Evolutionary conservation across 768 basidiomycete genomes (phyloP).

Genomic region (Boletales sp.): DNA sequence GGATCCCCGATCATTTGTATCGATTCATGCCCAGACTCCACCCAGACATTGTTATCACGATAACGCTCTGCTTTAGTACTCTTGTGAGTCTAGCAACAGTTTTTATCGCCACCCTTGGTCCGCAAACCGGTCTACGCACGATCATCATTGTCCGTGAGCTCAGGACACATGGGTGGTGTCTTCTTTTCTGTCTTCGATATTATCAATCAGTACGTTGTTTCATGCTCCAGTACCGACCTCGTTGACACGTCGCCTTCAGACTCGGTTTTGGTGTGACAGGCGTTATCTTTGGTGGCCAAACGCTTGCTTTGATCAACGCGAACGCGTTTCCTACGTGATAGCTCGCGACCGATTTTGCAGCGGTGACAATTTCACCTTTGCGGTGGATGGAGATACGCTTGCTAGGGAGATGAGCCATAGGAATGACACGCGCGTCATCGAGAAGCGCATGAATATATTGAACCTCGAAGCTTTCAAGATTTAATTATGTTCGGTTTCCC

Average conservation of each 20-base stretch:
- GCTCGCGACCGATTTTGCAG: slow-evolving; percentile 46
- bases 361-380: slow-evolving; percentile 43
- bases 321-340: slow-evolving; percentile 39
- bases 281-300: slow-evolving; percentile 53
- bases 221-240: neutral
- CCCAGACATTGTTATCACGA: slow-evolving; percentile 40
- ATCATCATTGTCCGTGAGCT: slow-evolving; percentile 50
- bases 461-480: too few relatives aligned
- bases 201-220: slow-evolving; percentile 38
- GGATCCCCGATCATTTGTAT: slow-evolving; percentile 12
- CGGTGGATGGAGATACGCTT: slow-evolving; percentile 47
- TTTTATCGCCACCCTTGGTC: slow-evolving; percentile 53
- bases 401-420: slow-evolving; percentile 32
- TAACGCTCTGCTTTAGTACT: slow-evolving; percentile 43
- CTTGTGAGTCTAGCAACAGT: slow-evolving; percentile 40
- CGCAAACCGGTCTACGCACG: slow-evolving; percentile 49
- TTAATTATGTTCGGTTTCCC: too few relatives aligned
- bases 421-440: too few relatives aligned
- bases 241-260: slow-evolving; percentile 16
- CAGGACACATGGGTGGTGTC: slow-evolving; percentile 46
- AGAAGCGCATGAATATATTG: too few relatives aligned
- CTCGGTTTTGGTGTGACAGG: slow-evolving; percentile 48
- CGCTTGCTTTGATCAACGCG: slow-evolving; percentile 43
- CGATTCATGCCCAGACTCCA: neutral
- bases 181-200: slow-evolving; percentile 53